These are phyloP conservation scores for Ustilago loliicola DNA, from an alignment of 1,284 basidiomycete species.

Conservation along the genomic window DNA sequence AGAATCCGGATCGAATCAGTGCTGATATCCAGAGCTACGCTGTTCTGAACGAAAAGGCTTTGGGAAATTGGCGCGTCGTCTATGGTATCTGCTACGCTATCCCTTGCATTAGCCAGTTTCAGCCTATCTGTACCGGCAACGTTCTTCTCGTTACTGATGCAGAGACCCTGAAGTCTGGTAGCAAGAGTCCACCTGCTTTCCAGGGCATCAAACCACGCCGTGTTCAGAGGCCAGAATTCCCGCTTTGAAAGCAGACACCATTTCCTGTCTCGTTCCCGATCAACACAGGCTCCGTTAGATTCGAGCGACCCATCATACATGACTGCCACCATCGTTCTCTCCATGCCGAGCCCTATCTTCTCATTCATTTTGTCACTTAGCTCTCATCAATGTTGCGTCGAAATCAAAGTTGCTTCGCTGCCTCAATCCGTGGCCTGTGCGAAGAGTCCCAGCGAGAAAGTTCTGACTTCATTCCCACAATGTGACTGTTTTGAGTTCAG, in stretches of 20 bases:
- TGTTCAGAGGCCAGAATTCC: not conserved
- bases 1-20: not conserved
- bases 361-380: not conserved
- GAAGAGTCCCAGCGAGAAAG: not conserved
- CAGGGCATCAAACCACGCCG: conserved; percentile 7
- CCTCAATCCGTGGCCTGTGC: not conserved
- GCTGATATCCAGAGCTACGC: conserved; percentile 13
- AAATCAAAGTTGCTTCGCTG: not conserved
- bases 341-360: too few relatives aligned
- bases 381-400: not conserved
- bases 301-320: not conserved
- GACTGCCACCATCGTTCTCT: not conserved
- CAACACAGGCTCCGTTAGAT: not conserved
- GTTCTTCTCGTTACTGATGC: conserved; percentile 12
- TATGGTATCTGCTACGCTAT: not conserved
- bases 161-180: not conserved
- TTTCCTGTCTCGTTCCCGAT: not conserved
- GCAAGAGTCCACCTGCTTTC: not conserved
- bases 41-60: not conserved
- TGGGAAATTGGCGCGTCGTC: conserved; percentile 9
- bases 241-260: not conserved
- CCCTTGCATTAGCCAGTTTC: not conserved
- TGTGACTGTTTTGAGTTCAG: not conserved
- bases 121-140: not conserved
- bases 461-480: not conserved